Conservation (phyloP, 139 green algal genomes). For the Tetraselmis chui region DNA sequence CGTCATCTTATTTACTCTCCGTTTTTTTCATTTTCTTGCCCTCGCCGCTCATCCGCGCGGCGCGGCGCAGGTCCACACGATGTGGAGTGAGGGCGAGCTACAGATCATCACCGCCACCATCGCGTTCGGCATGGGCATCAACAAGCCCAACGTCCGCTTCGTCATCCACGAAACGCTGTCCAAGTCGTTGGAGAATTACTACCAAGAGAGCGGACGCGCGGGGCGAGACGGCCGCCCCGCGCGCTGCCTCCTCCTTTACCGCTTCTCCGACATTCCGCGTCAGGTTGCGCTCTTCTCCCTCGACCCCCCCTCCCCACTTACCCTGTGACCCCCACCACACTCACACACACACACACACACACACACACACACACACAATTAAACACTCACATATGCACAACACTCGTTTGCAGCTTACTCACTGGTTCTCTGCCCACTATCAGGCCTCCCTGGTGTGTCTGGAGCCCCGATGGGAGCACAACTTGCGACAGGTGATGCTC, state of each 20-base stretch:
- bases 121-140: constrained; percentile 88
- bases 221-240: constrained; percentile 54
- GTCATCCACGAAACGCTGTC: constrained; percentile 70
- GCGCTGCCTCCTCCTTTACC: constrained; percentile 55
- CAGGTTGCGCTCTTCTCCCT: not conserved
- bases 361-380: too few relatives aligned
- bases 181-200: constrained; percentile 66
- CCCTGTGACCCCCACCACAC: not conserved
- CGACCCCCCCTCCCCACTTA: not conserved
- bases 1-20: not conserved
- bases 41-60: not conserved
- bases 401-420: too few relatives aligned
- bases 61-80: not conserved
- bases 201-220: constrained; percentile 55
- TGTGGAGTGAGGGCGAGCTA: constrained; percentile 22
- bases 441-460: constrained; percentile 51
- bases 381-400: too few relatives aligned
- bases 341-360: too few relatives aligned
- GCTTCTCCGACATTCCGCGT: constrained; percentile 13
- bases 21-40: not conserved
- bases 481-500: constrained; percentile 39
- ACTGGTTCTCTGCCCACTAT: constrained; percentile 23
- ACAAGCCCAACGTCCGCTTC: constrained; percentile 80
- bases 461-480: constrained; percentile 48
- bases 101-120: constrained; percentile 83